Percentiles rank a stretch among this genome's conserved stretches.
Conservation (phyloP, 2,329 filamentous ascomycete species). For the Pseudopyrenochaeta lycopersici region DNA sequence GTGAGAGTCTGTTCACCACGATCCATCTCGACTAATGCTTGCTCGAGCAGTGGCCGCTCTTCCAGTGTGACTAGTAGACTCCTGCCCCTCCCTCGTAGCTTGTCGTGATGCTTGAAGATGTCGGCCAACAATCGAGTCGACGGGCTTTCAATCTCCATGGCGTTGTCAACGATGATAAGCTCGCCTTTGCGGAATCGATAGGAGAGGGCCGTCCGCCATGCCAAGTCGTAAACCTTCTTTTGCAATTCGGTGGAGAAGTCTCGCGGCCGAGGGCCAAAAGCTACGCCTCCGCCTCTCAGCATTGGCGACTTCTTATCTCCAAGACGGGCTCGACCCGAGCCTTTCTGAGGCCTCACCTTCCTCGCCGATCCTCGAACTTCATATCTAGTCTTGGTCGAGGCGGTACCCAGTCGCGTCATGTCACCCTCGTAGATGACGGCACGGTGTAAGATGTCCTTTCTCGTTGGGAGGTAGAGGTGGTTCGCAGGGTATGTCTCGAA, state of each 20-base stretch:
- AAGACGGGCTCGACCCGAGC: slow-evolving; percentile 78
- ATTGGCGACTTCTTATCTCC: slow-evolving; percentile 85
- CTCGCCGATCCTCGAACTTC: slow-evolving; percentile 84
- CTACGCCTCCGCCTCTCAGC: slow-evolving; percentile 83
- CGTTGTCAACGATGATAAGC: slow-evolving; percentile 83
- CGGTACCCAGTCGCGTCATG: slow-evolving; percentile 79
- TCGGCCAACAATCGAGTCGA: slow-evolving; percentile 70
- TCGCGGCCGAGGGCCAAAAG: slow-evolving; percentile 88
- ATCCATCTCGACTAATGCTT: slow-evolving; percentile 71
- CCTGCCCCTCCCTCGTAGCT: slow-evolving; percentile 42
- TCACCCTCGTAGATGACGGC: slow-evolving; percentile 95
- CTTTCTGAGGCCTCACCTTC: slow-evolving; percentile 90
- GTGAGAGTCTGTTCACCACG: slow-evolving; percentile 75
- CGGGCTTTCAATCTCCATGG: slow-evolving; percentile 74
- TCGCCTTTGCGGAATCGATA: slow-evolving; percentile 90
- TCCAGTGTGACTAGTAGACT: slow-evolving; percentile 42
- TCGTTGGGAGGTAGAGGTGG: slow-evolving; percentile 86
- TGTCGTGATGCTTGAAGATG: slow-evolving; percentile 74
- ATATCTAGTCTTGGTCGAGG: slow-evolving; percentile 63
- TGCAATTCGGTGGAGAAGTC: slow-evolving; percentile 88
- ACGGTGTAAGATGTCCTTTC: slow-evolving; percentile 90
- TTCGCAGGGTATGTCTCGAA: slow-evolving; percentile 81
- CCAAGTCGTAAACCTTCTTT: slow-evolving; percentile 91
- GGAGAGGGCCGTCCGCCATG: slow-evolving; percentile 92
- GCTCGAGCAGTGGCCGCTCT: slow-evolving; percentile 64